Evolutionary conservation across 2,329 filamentous ascomycete genomes (phyloP), one percentile per base, ranked within the genome.

Genomic region (Metarhizium brunneum): DNA sequence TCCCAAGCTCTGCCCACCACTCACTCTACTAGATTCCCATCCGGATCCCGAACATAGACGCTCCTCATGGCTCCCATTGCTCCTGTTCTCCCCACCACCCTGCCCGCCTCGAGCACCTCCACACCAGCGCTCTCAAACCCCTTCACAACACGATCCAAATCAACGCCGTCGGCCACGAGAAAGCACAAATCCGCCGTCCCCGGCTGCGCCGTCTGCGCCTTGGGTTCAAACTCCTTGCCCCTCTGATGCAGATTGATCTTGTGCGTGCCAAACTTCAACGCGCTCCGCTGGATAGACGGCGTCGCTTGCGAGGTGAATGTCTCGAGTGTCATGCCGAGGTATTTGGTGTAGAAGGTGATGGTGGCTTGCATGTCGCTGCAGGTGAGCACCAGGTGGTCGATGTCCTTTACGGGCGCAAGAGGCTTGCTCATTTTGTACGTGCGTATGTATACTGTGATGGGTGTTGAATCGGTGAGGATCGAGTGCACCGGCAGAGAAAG

Each of bases 321-420:
- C 59, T 79, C 75, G 35, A 77, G 70, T 52, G 71, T 72, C 82
- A 85, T 85, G 54, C 82, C 82, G 1, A 84, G 73, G 56, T 76
- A 69, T 3, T 70, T 70, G 1, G 73, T 74, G 69, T 85, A 85
- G 73, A 82, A 85, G 40, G 70, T 61, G 35, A 77, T 70, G 0
- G 79, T 82, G 10, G 68, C 68, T 5, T 72, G 64, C 4, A 84
- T 71, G 56, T 74, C 74, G 43, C 70, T 69, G 58, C 81, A 81
- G 1, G 82, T 85, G 18, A 85, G 71, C 57, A 85, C 82, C 8
- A 85, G 67, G 60, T 85, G 82, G 65, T 85, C 82, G 14, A 85
- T 70, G 8, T 79, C 75, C 52, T 69, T 73, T 57, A 75, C 69
- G 29, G 65, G 54, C 0, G 64, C 62, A 32, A 61, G 55, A 5